phyloP scores from a whole-genome alignment of 192 early-diverging fungal species.

The Umbelopsis ramanniana region DNA sequence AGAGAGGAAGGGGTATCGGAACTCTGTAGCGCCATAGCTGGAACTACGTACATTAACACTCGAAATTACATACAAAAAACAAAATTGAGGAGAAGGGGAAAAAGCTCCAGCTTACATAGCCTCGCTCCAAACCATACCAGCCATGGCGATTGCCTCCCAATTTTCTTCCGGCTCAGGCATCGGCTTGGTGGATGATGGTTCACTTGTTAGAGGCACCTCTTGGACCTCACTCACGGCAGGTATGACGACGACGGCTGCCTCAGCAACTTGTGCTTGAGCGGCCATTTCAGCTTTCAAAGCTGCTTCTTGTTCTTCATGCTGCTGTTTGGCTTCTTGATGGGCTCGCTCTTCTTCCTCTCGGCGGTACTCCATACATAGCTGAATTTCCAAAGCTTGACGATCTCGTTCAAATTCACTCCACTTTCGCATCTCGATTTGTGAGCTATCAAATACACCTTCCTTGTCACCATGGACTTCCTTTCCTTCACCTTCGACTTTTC shows the following conservation, averaged over 20 bases:
- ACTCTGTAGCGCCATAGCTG: not conserved
- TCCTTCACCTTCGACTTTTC: constrained; percentile 64
- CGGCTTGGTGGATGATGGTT: not conserved
- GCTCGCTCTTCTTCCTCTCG: not conserved
- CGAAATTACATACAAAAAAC: no score
- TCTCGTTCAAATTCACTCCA: constrained; percentile 80
- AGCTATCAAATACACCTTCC: constrained; percentile 77
- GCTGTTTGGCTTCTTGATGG: not conserved
- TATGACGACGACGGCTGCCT: not conserved
- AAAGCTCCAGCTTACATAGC: not conserved
- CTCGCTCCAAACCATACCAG: constrained; percentile 19
- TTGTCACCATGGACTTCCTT: constrained; percentile 65
- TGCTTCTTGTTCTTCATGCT: not conserved
- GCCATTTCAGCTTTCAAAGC: not conserved
- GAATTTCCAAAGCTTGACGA: constrained; percentile 30
- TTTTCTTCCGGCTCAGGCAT: constrained; percentile 4
- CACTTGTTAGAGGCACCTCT: not conserved
- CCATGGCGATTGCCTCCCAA: not conserved
- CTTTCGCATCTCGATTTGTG: constrained; percentile 75
- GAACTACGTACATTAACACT: constrained; percentile 2
- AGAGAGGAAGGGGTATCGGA: no score
- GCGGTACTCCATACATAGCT: not conserved
- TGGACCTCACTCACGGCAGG: no score
- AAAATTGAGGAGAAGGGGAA: no score
- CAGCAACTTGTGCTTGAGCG: not conserved